Base-by-base conservation (phyloP, 1,139 yeast genomes). In the Yamadazyma songkhlaensis region DNA sequence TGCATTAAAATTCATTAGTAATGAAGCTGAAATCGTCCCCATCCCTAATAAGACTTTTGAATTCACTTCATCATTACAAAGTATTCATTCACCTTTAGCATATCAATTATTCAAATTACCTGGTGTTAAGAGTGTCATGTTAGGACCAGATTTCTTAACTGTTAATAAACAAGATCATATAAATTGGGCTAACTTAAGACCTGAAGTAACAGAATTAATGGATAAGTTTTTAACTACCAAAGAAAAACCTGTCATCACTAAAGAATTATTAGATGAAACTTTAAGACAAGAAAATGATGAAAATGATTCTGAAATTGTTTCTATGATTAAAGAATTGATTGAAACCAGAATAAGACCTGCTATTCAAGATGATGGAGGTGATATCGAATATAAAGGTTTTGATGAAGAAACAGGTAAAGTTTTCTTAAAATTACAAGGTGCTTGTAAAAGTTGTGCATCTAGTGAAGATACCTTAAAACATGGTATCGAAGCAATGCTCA, bases 61-160 rank as follows among this genome's bases (percentile, higher is more conserved):
- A 64, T 82, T 82, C 57, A 67, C 88, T 21, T 74, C 81, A 39
- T 79, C 96, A 6, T 62, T 84, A 42, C 81, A 81, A 54, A 80
- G 92, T 7, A 73, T 79, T 43, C 76, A 78, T 45, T 87, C 97
- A 1, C 96, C 96, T 6, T 67, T 92, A 34, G 97, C 96, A 0
- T 72, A 81, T 37, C 77, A 78, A 48, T 64, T 92, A 36, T 90
- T 92, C 66, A 78, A 84, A 31, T 62, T 94, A 17, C 88, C 88
- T 29, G 98, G 98, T 2, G 88, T 92, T 17, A 77, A 74, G 44
- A 81, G 96, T 0, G 76, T 92, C 28, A 84, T 92, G 95, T 80
- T 92, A 56, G 98, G 98, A 9, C 50, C 51, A n/a, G 73, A 70
- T 47, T 72, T 71, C 46, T 54, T 70, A 37, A 72, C 76, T 2